Base-by-base conservation (phyloP, 352 stramenopile genomes). In the Plasmopara muralis region DNA sequence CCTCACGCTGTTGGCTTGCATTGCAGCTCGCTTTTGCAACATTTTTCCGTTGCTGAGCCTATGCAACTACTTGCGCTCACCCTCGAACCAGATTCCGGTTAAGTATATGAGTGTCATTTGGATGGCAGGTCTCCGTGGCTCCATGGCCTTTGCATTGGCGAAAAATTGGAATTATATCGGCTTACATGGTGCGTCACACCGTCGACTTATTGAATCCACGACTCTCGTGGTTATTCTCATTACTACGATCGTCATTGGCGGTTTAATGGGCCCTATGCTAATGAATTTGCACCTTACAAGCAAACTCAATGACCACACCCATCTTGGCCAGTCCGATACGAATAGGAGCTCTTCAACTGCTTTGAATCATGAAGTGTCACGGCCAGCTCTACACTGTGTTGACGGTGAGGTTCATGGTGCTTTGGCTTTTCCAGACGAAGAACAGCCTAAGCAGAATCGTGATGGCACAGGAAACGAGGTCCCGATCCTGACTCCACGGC, bases 81-180 rank as follows among this genome's bases (percentile, higher is more conserved):
- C 47, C 0, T 49, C 60, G 0, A 79, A 89, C 43, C 64, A 70
- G n/a, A 91, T 93, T 56, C 66, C 77, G 1, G 52, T 77, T 25
- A 83, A 77, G 58, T 86, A 64, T 51, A 93, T 93, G 83, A 73
- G 72, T 15, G 78, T 87, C 25, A 91, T 98, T 43, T 98, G 88
- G 87, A 94, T 97, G 49, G 83, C 88, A 9, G 93, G 93, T 30
- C 70, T 98, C 39, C 85, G 93, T 28, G 93, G 93, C 33, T 96
- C 93, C 12, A 95, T 98, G 44, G 84, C 91, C 12, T 98, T 97
- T 55, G 87, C 89, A 18, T 74, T 95, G 28, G 83, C 82, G 16
- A 91, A 91, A 62, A 91, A 80, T 46, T 93, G 83, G 83, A 82
- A 74, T 38, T 90, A 90, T 54, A 65, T 88, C 51, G 81, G 80